Evolutionary conservation across 441 rosid genomes (phyloP).

Genomic region (Breynia disticha): DNA sequence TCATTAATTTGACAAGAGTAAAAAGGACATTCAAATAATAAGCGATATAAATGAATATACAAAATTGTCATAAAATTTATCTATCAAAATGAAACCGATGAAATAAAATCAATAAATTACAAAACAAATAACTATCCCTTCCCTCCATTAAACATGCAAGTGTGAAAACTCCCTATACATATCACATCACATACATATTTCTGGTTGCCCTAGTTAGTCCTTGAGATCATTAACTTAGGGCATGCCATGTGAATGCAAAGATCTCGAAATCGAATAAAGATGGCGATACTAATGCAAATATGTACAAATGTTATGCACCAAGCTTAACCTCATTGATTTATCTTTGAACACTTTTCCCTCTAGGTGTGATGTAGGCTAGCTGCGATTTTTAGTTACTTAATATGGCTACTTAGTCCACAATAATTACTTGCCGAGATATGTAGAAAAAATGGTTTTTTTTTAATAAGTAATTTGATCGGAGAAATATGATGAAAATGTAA

Average conservation of each 20-base stretch:
- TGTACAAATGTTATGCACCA: background rate
- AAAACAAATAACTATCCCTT: background rate
- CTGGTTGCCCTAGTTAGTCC: background rate
- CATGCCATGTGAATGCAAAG: constrained; percentile 12
- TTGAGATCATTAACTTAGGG: background rate
- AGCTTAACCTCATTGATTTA: background rate
- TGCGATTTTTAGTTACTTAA: background rate
- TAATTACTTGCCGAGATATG: too few relatives aligned
- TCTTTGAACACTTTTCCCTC: background rate
- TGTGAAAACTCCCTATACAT: background rate
- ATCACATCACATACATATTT: background rate
- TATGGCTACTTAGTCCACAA: constrained; percentile 1
- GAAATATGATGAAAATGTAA: background rate
- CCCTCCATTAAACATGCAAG: background rate
- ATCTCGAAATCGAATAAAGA: constrained; percentile 2
- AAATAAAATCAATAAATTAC: background rate
- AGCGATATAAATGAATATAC: too few relatives aligned
- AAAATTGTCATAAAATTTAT: too few relatives aligned
- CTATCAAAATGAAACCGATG: too few relatives aligned
- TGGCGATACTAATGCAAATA: background rate
- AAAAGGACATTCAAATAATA: too few relatives aligned
- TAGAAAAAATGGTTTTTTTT: too few relatives aligned
- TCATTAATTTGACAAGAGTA: too few relatives aligned
- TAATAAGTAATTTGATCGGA: too few relatives aligned
- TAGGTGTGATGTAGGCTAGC: background rate